Percentiles rank a stretch among this genome's conserved stretches.
phyloP scores from a whole-genome alignment of 129 eudicot genomes.

The Calendula officinalis region DNA sequence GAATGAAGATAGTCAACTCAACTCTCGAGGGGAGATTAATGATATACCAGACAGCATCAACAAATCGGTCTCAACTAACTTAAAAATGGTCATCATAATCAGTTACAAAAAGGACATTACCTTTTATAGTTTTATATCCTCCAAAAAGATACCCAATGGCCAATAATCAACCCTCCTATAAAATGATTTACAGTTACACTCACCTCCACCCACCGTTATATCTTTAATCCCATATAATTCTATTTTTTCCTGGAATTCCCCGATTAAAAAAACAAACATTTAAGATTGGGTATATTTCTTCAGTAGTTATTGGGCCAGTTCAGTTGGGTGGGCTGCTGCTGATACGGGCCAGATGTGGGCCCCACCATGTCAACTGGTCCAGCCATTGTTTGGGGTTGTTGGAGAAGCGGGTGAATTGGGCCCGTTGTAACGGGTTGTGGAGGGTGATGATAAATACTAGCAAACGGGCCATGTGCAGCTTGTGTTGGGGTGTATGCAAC shows the following conservation, averaged over 20 bases:
- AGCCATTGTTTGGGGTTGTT: slow-evolving; percentile 77
- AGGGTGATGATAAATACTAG: slow-evolving; percentile 67
- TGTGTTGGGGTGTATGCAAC: slow-evolving; percentile 74
- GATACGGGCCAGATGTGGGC: slow-evolving; percentile 56
- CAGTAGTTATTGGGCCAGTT: slow-evolving; percentile 90
- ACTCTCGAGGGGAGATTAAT: slow-evolving; percentile 23
- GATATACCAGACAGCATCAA: slow-evolving; percentile 26
- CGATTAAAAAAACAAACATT: slow-evolving; percentile 8
- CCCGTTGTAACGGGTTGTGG: slow-evolving; percentile 66
- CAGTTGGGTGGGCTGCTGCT: slow-evolving; percentile 72
- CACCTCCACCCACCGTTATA: slow-evolving; percentile 34
- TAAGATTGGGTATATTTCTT: slow-evolving; percentile 30
- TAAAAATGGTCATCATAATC: slow-evolving; percentile 32
- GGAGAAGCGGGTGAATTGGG: slow-evolving; percentile 78
- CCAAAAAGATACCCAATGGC: slow-evolving; percentile 33
- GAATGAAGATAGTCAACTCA: slow-evolving; percentile 35
- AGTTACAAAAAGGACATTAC: slow-evolving; percentile 36
- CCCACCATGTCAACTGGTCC: slow-evolving; percentile 67
- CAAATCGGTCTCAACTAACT: slow-evolving; percentile 36
- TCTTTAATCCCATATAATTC: slow-evolving; percentile 24
- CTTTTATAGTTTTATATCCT: slow-evolving; percentile 37
- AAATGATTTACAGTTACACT: slow-evolving; percentile 63
- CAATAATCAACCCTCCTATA: slow-evolving; percentile 35
- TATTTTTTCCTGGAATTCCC: slow-evolving; percentile 25
- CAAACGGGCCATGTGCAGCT: slow-evolving; percentile 60